Evolutionary conservation across 2,329 filamentous ascomycete species (phyloP), one percentile per base, ranked within the genome.

Genomic region (Colletotrichum sp.): DNA sequence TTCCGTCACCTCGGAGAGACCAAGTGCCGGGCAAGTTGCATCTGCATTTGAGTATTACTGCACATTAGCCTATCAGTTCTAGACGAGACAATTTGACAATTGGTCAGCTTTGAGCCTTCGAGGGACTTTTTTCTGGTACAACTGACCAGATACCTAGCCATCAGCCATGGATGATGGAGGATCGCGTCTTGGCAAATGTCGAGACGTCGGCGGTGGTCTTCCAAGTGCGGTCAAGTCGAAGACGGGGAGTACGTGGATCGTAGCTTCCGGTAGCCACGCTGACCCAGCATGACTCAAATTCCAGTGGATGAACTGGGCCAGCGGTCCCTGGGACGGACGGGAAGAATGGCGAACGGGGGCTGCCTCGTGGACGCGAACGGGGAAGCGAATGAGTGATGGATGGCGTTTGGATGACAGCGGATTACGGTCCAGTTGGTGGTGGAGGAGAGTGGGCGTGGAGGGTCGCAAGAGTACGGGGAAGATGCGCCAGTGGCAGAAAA

Each of bases 11-110:
- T 63, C 61, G 61, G 52, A 67, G 52, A 55, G 52, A 18, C 30
- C 63, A 68, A 75, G 57, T 75, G 63, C 69, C 73, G 39, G 64
- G 7, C 48, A 48, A 65, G 72, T 52, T 36, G 68, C 30, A 75
- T 72, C 36, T 72, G 68, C 61, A 71, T 75, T 30, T 63, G 57
- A 32, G 24, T 13, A 66, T 74, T 65, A 32, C 30, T 28, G 36
- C 30, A 60, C 65, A 63, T 30, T 73, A 57, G 57, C 14, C 21
- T 14, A 26, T 57, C 66, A n/a, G 8, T n/a, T 28, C 43, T 69
- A 43, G 30, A 66, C 34, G 34, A n/a, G 30, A 48, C 14, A 59
- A 36, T 43, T 13, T 18, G 26, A 34, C n/a, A 32, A 34, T 52
- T 36, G 39, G 64, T 30, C 24, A 28, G 52, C 39, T 67, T 34